A percentile compares a stretch with the other conserved stretches of the same genome.
Evolutionary conservation across 345 rosid species (phyloP).

Genomic region (Psidium friedrichsthalianum): DNA sequence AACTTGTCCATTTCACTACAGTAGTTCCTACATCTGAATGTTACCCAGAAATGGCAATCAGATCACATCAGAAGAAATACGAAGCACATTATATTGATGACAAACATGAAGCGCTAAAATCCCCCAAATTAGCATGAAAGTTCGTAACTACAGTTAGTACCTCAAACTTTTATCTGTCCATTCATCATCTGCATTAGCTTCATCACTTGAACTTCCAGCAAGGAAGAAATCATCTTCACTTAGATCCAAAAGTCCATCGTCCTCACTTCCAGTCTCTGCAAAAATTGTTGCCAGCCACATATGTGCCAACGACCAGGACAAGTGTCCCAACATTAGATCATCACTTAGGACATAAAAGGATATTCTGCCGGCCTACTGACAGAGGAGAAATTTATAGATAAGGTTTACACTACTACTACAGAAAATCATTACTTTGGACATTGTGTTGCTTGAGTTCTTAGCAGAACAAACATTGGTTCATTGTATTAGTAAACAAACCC

Average conservation of each 20-base stretch:
- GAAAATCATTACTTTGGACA: background rate
- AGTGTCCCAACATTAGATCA: background rate
- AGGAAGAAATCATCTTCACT: conserved; percentile 96
- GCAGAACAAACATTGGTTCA: background rate
- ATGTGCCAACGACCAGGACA: background rate
- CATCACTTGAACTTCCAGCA: conserved; percentile 89
- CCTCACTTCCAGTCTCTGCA: conserved; percentile 99
- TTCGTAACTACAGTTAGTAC: conserved; percentile 20
- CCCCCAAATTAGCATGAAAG: background rate
- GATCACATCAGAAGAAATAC: background rate
- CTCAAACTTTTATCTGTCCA: conserved; percentile 93
- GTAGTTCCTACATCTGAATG: background rate
- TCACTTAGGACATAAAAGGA: background rate
- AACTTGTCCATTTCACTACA: background rate
- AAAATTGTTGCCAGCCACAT: background rate
- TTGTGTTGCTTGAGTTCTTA: background rate
- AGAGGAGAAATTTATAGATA: background rate
- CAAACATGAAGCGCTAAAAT: background rate
- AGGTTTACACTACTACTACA: background rate
- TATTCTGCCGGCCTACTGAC: background rate
- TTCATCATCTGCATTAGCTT: conserved; percentile 97
- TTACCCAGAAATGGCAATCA: background rate
- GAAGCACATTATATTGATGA: background rate
- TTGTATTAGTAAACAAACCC: background rate
- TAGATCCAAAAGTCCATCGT: conserved; percentile 86